Conservation (phyloP, 108 stramenopile genomes). For the Aurantiochytrium sp. region DNA sequence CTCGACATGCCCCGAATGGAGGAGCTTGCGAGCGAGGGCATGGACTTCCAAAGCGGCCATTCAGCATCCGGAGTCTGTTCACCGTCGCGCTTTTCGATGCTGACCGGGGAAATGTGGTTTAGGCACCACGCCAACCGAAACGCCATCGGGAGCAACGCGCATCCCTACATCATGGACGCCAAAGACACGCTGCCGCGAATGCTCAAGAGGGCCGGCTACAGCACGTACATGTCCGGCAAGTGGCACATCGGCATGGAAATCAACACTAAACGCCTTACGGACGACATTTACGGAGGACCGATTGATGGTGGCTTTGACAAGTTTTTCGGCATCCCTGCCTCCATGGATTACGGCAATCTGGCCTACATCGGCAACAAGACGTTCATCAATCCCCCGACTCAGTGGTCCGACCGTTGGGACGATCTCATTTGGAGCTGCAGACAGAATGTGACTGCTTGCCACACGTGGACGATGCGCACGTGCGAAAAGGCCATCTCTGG, state of each 20-base stretch:
- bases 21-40: background rate
- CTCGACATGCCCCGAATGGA: background rate
- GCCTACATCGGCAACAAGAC: background rate
- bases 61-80: background rate
- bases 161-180: background rate
- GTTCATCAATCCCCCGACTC: too few relatives aligned
- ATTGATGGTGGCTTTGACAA: conserved; percentile 71
- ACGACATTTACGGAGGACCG: conserved; percentile 42
- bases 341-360: background rate
- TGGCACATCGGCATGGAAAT: conserved; percentile 70
- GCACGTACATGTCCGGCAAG: conserved; percentile 70
- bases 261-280: background rate
- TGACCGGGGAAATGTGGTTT: background rate
- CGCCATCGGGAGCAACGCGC: background rate
- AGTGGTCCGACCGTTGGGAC: too few relatives aligned
- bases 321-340: conserved; percentile 70
- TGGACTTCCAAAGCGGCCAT: background rate
- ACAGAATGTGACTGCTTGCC: too few relatives aligned
- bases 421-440: too few relatives aligned
- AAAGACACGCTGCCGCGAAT: conserved; percentile 53
- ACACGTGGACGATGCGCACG: too few relatives aligned
- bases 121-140: background rate
- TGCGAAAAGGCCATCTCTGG: too few relatives aligned
- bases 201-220: conserved; percentile 59
- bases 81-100: background rate